Evolutionary conservation across 2,329 filamentous ascomycete species (phyloP).

Genomic region (Pseudogymnoascus pannorum): DNA sequence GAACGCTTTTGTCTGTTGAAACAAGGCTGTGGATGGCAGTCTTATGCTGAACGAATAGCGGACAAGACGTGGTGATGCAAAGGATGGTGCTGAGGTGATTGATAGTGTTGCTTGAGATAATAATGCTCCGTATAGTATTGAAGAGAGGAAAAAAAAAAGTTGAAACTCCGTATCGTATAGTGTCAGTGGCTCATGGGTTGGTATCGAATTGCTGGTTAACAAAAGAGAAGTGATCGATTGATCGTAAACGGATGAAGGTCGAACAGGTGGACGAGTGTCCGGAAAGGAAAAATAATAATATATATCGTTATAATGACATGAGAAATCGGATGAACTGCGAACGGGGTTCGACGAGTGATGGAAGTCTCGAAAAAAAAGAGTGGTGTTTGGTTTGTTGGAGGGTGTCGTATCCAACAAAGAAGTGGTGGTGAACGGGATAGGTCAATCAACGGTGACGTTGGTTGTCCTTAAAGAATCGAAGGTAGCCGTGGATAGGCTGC

Average conservation of each 20-base stretch:
- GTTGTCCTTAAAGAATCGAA: conserved; percentile 17
- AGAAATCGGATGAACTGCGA: conserved; percentile 17
- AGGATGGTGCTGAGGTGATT: conserved; percentile 27
- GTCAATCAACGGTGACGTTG: conserved; percentile 20
- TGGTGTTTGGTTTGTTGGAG: conserved; percentile 12
- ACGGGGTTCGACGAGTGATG: conserved; percentile 9
- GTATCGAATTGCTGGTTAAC: conserved; percentile 43
- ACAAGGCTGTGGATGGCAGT: conserved; percentile 24
- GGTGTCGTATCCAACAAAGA: conserved; percentile 26
- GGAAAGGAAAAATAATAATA: conserved; percentile 25
- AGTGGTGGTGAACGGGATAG: conserved; percentile 18
- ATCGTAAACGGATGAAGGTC: conserved; percentile 27
- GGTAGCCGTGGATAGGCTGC: conserved; percentile 12
- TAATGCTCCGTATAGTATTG: conserved; percentile 21
- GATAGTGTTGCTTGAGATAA: conserved; percentile 25
- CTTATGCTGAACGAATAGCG: conserved; percentile 14
- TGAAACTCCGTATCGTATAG: conserved; percentile 32
- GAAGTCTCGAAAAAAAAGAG: conserved; percentile 6
- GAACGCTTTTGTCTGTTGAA: conserved; percentile 30
- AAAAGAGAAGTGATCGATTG: conserved; percentile 43
- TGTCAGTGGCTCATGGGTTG: conserved; percentile 35
- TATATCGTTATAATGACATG: conserved; percentile 32
- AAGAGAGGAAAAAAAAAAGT: conserved; percentile 24
- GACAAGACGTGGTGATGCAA: conserved; percentile 16
- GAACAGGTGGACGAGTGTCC: conserved; percentile 23